A percentile compares a stretch with the other conserved stretches of the same genome.
These are phyloP conservation scores for Zygoascus hellenicus DNA, from an alignment of 1,139 yeast species.

Conservation along the genomic window DNA sequence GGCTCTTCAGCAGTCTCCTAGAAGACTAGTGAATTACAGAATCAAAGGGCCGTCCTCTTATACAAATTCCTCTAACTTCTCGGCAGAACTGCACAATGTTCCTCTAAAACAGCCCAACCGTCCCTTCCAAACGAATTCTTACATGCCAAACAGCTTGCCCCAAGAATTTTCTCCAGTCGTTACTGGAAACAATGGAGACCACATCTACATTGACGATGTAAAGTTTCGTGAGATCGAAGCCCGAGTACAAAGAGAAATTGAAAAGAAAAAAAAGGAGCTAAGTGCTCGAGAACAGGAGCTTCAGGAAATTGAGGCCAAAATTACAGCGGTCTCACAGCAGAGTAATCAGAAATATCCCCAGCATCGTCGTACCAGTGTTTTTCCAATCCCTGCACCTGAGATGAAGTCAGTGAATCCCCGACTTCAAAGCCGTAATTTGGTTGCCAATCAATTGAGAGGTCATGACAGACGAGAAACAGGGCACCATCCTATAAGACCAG, in stretches of 20 bases:
- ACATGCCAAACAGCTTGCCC: constrained; percentile 14
- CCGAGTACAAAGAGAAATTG: constrained; percentile 83
- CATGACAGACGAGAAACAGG: too few relatives aligned
- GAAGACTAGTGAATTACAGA: background rate
- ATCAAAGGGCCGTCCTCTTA: background rate
- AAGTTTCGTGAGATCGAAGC: constrained; percentile 29
- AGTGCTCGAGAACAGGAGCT: constrained; percentile 85
- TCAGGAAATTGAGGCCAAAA: constrained; percentile 71
- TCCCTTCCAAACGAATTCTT: background rate
- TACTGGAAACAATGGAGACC: background rate
- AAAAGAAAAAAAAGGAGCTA: constrained; percentile 76
- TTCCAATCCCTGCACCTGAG: background rate
- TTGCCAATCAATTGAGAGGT: too few relatives aligned
- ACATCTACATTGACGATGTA: background rate
- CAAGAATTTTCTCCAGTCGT: background rate
- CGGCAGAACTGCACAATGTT: background rate
- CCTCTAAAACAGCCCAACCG: background rate
- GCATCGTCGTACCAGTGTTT: constrained; percentile 22
- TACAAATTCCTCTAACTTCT: background rate
- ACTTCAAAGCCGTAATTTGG: constrained; percentile 24
- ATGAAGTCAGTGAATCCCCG: background rate
- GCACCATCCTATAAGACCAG: too few relatives aligned
- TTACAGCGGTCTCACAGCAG: constrained; percentile 25
- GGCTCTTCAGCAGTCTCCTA: too few relatives aligned
- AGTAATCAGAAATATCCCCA: too few relatives aligned